Evolutionary conservation across 257 asterid species (phyloP).

Genomic region (Mitragyna speciosa): DNA sequence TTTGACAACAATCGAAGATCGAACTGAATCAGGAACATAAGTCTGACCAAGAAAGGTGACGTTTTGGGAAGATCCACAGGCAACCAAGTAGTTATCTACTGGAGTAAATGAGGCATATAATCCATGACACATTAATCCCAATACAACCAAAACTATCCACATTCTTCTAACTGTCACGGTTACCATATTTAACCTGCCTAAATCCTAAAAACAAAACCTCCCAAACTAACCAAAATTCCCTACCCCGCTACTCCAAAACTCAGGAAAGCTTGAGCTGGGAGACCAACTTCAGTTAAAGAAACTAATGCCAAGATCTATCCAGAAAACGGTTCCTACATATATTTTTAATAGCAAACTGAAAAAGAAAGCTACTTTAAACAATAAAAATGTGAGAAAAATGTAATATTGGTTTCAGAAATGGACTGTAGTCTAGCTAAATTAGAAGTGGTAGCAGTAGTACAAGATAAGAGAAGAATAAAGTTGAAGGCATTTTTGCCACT

Average conservation of each 20-base stretch:
- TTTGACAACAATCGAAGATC: constrained; percentile 32
- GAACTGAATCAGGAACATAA: constrained; percentile 37
- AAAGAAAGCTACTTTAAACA: neutral
- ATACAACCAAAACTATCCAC: constrained; percentile 22
- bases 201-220: constrained; percentile 6
- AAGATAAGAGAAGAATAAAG: constrained; percentile 11
- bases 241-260: neutral
- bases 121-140: constrained; percentile 16
- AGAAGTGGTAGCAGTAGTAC: neutral
- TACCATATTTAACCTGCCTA: constrained; percentile 16
- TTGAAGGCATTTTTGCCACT: constrained; percentile 17
- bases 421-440: constrained; percentile 2
- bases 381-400: constrained; percentile 11
- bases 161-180: constrained; percentile 12
- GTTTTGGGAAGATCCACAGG: constrained; percentile 48
- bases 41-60: constrained; percentile 38
- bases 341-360: neutral
- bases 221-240: neutral
- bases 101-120: constrained; percentile 37
- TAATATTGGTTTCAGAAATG: constrained; percentile 17
- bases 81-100: constrained; percentile 36
- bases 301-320: constrained; percentile 16
- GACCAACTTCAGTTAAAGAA: neutral
- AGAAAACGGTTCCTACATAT: neutral
- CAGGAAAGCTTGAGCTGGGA: neutral